These are phyloP conservation scores for Diaporthe batatas DNA, from an alignment of 2,329 filamentous ascomycete species.

Conservation along the genomic window DNA sequence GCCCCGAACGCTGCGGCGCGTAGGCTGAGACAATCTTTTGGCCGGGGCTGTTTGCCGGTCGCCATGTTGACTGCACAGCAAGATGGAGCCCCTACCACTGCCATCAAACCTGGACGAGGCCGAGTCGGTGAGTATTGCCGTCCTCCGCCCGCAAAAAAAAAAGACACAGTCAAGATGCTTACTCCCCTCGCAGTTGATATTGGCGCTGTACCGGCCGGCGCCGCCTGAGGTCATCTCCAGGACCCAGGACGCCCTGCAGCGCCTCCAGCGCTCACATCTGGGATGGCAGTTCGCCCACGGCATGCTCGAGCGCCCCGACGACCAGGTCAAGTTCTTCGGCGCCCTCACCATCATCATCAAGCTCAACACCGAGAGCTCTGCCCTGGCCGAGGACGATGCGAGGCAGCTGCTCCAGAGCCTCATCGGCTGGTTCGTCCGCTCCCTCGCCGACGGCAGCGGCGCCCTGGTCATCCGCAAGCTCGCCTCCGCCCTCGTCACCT, in stretches of 20 bases:
- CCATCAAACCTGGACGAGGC: constrained; percentile 53
- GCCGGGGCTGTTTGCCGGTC: constrained; percentile 36
- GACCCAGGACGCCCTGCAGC: constrained; percentile 81
- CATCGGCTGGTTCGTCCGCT: constrained; percentile 72
- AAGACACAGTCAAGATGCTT: neutral
- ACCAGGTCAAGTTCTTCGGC: constrained; percentile 90
- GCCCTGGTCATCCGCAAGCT: constrained; percentile 79
- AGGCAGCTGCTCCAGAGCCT: constrained; percentile 71
- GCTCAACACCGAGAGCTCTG: constrained; percentile 82
- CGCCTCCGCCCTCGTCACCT: constrained; percentile 81
- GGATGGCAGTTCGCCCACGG: constrained; percentile 90
- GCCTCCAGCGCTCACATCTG: constrained; percentile 81
- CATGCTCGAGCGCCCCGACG: constrained; percentile 76
- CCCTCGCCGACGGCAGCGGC: constrained; percentile 64
- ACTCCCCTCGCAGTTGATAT: constrained; percentile 57
- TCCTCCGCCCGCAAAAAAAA: neutral
- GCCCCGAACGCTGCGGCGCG: constrained; percentile 6
- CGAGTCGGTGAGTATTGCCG: constrained; percentile 48
- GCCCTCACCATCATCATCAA: constrained; percentile 95
- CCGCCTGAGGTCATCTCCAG: constrained; percentile 61
- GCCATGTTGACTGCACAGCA: constrained; percentile 40
- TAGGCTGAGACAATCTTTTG: constrained; percentile 29
- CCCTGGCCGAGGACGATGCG: constrained; percentile 69
- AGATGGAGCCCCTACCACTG: constrained; percentile 49
- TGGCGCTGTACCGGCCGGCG: constrained; percentile 67